Conservation (phyloP, 225 moss, liverwort and hornwort genomes). For the Asterella californica region DNA sequence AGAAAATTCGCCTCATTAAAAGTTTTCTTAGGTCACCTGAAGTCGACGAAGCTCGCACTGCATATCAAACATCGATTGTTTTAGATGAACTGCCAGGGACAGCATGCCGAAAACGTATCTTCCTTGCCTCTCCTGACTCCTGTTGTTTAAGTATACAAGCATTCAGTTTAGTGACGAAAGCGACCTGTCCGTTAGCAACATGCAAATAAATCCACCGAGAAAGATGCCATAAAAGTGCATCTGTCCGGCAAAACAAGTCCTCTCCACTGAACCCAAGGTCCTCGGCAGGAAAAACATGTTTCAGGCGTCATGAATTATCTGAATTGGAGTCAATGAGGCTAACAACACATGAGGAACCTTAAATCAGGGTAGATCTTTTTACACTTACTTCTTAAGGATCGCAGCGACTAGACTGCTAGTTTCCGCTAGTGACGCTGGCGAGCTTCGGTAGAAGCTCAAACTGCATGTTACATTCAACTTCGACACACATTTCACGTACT, state of each 20-base stretch:
- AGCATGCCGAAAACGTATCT: conserved; percentile 63
- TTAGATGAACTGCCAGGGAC: conserved; percentile 55
- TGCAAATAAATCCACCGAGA: neutral
- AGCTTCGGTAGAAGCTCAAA: conserved; percentile 77
- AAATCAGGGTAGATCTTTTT: too few relatives aligned
- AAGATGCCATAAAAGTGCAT: neutral
- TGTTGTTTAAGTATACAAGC: conserved; percentile 21
- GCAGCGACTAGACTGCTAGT: conserved; percentile 59
- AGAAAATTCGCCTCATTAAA: neutral
- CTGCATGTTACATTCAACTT: conserved; percentile 75
- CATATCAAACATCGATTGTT: conserved; percentile 58
- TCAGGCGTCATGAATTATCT: too few relatives aligned
- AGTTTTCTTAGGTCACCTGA: conserved; percentile 44
- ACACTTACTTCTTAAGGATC: conserved; percentile 54
- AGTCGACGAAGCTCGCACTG: conserved; percentile 79
- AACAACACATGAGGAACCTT: too few relatives aligned
- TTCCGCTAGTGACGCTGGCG: conserved; percentile 62
- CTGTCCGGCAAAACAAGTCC: neutral
- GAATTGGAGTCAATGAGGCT: too few relatives aligned
- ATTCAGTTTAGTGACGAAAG: too few relatives aligned
- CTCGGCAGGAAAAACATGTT: neutral
- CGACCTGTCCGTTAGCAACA: neutral
- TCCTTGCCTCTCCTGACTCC: conserved; percentile 75
- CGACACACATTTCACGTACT: conserved; percentile 69
- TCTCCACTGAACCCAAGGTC: neutral